Base-by-base conservation (phyloP, 352 stramenopile genomes). In the Peronospora belbahrii region DNA sequence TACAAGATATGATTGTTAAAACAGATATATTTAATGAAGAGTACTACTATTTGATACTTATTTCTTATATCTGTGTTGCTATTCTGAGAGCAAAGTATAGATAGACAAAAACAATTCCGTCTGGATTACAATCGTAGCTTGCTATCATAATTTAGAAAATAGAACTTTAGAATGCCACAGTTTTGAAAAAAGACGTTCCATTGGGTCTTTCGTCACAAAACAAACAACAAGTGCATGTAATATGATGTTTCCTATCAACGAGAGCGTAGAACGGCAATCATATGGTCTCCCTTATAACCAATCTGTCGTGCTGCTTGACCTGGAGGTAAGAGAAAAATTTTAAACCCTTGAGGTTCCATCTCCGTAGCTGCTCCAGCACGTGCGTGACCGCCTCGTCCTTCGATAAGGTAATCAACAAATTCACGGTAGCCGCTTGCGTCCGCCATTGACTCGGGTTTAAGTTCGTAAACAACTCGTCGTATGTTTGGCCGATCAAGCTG, bases 281-380 rank as follows among this genome's bases (percentile, higher is more conserved):
- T 70, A 14, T 79, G 48, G 6, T 79, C 62, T 32, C 51, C 65
- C 40, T 85, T 84, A 62, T 91, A 91, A 38, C 79, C 79, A 19
- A 91, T 51, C 17, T 68, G 52, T n/a, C 79, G 70, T 9, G 76
- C 61, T 28, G 72, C 76, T 30, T 68, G 48, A 13, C 79, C 76
- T 0, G 79, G 76, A 31, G 79, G 79, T 27, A 91, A 39, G 38
- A 91, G 70, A 58, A 91, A 88, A 34, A 87, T 56, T 42, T 88
- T 88, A 54, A 73, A 87, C 4, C 76, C 70, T 18, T 70, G 62
- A 2, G 63, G 46, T 15, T 91, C 76, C 54, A 88, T 75, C 51
- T 86, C 69, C 20, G 62, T 44, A 6, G 76, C 67, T 11, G 67
- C 56, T 6, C 79, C 79, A 2, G 76, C 79, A 18, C 75, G 72